Conservation (phyloP, 495 filamentous ascomycete species). For the Neurospora discreta region DNA sequence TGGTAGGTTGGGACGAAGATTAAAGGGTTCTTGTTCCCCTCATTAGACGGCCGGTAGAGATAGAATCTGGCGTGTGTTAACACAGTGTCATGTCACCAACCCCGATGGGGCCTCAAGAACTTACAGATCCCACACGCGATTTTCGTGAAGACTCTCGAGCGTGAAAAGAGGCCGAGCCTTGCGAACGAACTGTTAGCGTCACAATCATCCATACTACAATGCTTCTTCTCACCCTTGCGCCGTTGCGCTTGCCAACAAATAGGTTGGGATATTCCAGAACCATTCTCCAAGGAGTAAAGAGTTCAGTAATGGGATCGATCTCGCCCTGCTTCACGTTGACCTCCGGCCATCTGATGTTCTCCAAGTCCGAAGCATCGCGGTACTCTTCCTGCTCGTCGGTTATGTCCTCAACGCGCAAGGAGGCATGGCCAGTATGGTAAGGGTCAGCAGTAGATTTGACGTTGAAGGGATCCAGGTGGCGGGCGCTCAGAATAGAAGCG, state of each 20-base stretch:
- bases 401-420: neutral
- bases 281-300: slow-evolving; percentile 50
- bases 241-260: slow-evolving; percentile 38
- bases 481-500: slow-evolving; percentile 10
- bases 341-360: slow-evolving; percentile 11
- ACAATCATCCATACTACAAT: neutral
- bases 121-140: slow-evolving; percentile 64
- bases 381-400: slow-evolving; percentile 3
- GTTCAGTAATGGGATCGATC: slow-evolving; percentile 3
- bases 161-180: slow-evolving; percentile 46
- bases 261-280: slow-evolving; percentile 50
- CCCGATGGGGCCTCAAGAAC: slow-evolving; percentile 15
- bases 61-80: slow-evolving; percentile 36
- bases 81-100: neutral
- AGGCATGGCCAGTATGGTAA: neutral
- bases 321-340: slow-evolving; percentile 20
- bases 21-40: slow-evolving; percentile 35
- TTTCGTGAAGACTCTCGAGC: slow-evolving; percentile 40
- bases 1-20: slow-evolving; percentile 55
- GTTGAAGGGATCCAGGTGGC: slow-evolving; percentile 4
- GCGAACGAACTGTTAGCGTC: neutral
- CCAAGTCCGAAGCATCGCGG: slow-evolving; percentile 1
- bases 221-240: slow-evolving; percentile 26
- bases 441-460: neutral
- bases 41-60: slow-evolving; percentile 38